These are phyloP conservation scores for Sarocladiaceae sp. DNA, from an alignment of 2,329 filamentous ascomycete species.

Conservation along the genomic window DNA sequence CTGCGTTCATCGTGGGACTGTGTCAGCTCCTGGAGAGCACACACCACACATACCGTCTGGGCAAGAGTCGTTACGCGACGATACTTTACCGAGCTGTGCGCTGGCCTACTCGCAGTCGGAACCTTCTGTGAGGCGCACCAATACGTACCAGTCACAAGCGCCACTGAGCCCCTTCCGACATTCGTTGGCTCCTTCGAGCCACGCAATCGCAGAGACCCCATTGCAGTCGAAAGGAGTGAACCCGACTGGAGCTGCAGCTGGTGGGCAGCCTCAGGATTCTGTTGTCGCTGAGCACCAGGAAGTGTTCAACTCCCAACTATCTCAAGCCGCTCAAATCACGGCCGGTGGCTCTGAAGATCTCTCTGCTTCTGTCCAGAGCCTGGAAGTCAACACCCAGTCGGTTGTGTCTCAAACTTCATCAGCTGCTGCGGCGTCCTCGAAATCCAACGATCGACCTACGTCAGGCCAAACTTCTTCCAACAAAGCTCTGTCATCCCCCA, in stretches of 20 bases:
- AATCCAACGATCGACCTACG: no score
- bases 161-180: not conserved
- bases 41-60: slow-evolving; percentile 1
- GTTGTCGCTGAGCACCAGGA: no score
- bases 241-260: not conserved
- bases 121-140: not conserved
- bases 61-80: not conserved
- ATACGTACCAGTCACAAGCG: slow-evolving; percentile 1
- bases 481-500: no score
- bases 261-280: no score
- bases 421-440: no score
- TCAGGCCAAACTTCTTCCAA: no score
- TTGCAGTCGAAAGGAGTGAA: not conserved
- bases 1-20: not conserved
- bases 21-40: not conserved
- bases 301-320: slow-evolving; percentile 1
- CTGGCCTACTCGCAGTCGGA: not conserved
- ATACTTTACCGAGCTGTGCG: not conserved
- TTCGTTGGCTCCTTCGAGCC: not conserved
- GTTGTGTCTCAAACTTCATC: no score
- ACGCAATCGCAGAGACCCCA: slow-evolving; percentile 8
- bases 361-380: no score
- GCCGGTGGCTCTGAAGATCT: not conserved
- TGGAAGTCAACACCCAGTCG: no score
- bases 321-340: slow-evolving; percentile 6